phyloP scores from a whole-genome alignment of 306 rosid genomes.

The Leucaena leucocephala region DNA sequence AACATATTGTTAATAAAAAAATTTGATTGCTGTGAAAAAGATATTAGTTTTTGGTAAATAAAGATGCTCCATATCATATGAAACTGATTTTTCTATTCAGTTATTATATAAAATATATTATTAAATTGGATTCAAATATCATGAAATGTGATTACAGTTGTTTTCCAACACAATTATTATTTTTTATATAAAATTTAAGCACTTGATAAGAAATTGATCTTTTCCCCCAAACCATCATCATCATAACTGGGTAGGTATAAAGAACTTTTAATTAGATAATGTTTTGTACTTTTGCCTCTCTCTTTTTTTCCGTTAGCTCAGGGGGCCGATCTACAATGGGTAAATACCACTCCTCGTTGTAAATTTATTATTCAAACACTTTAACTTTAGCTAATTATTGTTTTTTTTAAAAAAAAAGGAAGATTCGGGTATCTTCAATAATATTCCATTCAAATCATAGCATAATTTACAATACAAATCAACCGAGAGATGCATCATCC shows the following conservation, averaged over 20 bases:
- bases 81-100: not conserved
- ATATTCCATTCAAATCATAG: slow-evolving; percentile 8
- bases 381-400: not conserved
- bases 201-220: not conserved
- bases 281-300: not conserved
- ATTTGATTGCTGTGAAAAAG: too few species aligned
- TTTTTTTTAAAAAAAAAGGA: not conserved
- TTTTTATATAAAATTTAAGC: not conserved
- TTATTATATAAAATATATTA: too few species aligned
- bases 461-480: not conserved
- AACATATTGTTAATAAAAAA: too few species aligned
- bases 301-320: too few species aligned
- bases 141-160: not conserved
- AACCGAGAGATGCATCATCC: not conserved
- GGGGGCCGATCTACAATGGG: not conserved
- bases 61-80: too few species aligned
- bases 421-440: not conserved
- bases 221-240: not conserved
- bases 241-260: not conserved
- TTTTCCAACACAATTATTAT: not conserved
- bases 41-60: too few species aligned
- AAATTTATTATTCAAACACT: not conserved
- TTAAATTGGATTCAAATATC: too few species aligned
- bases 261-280: not conserved
- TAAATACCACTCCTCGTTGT: not conserved